Evolutionary conservation across 2,329 filamentous ascomycete species (phyloP).

Genomic region (Alternaria sp.): DNA sequence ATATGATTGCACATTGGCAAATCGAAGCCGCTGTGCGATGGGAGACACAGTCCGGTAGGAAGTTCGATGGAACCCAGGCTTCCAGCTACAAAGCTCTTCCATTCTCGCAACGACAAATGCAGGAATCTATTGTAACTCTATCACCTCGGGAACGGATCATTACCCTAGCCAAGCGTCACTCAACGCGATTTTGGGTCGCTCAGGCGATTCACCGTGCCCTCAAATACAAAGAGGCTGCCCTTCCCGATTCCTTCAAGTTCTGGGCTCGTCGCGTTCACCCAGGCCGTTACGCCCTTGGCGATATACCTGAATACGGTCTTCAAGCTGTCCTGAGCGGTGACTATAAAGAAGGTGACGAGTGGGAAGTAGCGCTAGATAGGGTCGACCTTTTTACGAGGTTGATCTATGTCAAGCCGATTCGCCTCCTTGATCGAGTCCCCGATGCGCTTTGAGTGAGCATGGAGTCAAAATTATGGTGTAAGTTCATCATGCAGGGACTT

Average conservation of each 20-base stretch:
- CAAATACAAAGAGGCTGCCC: conserved; percentile 59
- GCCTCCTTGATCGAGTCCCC: conserved; percentile 42
- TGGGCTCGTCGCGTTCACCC: conserved; percentile 23
- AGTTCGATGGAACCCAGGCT: conserved; percentile 40
- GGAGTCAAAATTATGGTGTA: not conserved
- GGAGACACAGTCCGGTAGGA: conserved; percentile 56
- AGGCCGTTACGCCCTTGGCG: conserved; percentile 7
- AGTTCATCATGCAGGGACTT: not conserved
- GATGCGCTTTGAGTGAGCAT: not conserved
- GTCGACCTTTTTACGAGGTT: conserved; percentile 45
- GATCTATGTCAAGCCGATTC: conserved; percentile 45
- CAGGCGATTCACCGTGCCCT: conserved; percentile 64
- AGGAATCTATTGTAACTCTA: conserved; percentile 56
- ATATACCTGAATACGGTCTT: conserved; percentile 27
- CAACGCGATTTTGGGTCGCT: conserved; percentile 56
- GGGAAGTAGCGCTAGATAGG: conserved; percentile 51
- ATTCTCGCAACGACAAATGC: conserved; percentile 56
- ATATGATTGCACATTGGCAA: conserved; percentile 69
- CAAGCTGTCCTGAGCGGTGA: conserved; percentile 19
- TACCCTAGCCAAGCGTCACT: conserved; percentile 42
- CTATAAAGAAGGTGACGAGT: conserved; percentile 51
- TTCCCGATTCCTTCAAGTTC: conserved; percentile 57
- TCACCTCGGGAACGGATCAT: conserved; percentile 55
- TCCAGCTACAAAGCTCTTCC: conserved; percentile 56
- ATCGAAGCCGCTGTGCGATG: conserved; percentile 66